Base-by-base conservation (phyloP, 352 stramenopile species). In the Globisporangium sylvaticum region DNA sequence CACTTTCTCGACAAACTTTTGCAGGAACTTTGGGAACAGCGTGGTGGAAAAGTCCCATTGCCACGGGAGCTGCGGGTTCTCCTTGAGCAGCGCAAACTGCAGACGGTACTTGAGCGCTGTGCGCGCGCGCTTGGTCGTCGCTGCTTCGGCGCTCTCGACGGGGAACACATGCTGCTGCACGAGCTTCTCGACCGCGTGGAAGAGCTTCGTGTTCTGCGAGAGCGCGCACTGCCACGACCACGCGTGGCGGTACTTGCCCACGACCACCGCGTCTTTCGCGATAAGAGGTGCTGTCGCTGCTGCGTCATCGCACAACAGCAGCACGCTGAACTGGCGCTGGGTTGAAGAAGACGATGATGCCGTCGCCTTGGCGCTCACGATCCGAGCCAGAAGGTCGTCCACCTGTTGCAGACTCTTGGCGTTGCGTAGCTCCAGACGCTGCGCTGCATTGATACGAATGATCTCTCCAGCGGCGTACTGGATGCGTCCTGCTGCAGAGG, bases 241-340 rank as follows among this genome's bases (percentile, higher is more conserved):
- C n/a, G 80, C 87, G 63, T 93, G 83, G 10, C 77, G 83, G 64
- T 91, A 65, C 39, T 84, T 86, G 29, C 87, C 87, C 14, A 92
- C 73, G 2, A 69, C 75, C 20, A 94, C 67, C 1, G 67, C 24
- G 3, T 75, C 55, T 4, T 64, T 52, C 14, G 39, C 64, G 20
- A 34, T 22, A 5, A 50, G 31, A 27, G 53, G 24, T 1, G 22
- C 42, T 24, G 42, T 50, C 10, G 59, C 18, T 32, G 55, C 24
- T 6, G 46, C 63, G 4, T 22, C 53, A 73, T 79, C 70, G 64
- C 80, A 87, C 0, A 90, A 53, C 50, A 90, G 59, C 48, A 88
- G 69, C 6, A 90, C 29, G 22, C 71, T 79, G 25, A 87, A 80
- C 27, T 42, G 57, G 20, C 15, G 56, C 22, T 57, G 54, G 1